Evolutionary conservation across 2,329 filamentous ascomycete genomes (phyloP), one percentile per base, ranked within the genome.

Genomic region (Exophiala sp.): DNA sequence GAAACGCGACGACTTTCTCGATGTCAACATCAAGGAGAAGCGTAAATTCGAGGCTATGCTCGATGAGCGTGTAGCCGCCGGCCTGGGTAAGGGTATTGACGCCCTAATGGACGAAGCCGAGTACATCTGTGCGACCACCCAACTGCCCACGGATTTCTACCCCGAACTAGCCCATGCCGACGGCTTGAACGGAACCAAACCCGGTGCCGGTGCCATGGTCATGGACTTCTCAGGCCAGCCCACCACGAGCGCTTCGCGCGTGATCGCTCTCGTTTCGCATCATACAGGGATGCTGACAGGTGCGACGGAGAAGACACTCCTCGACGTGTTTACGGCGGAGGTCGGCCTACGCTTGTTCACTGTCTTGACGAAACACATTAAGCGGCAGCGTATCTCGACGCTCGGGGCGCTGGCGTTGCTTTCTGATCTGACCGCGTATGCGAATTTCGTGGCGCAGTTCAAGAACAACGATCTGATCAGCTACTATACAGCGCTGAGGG

Each of bases 31-130:
- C 32, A 87, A 96, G 64, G 91, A 94, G 61, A 99, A 99, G 82
- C 97, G 96, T 75, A 91, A 89, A 62, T 99, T 97, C 65, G 94
- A 99, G 77, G 91, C 96, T 68, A 96, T 96, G 88, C 85, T 99
- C 1, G 94, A 99, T 67, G 94, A 97, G 72, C 89, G 89, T 56
- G 94, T 99, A 6, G 94, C 94, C 3, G 91, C 92, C 7, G 95
- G 95, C 1, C 77, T 99, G 59, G 96, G 96, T 72, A 96, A 95
- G 74, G 94, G 94, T 60, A 97, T 99, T 59, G 92, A 99, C 66
- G 94, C 96, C 53, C 81, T 99, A 40, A 97, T 99, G 88, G 91
- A 95, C 65, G 94, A 99, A 73, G 91, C 97, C 24, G 94, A 99
- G 69, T 96, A 95, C 68, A 81, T 99, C 34, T 91, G 91, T 64